These are phyloP conservation scores for Candida adriatica DNA, from an alignment of 805 yeast species.

Conservation along the genomic window DNA sequence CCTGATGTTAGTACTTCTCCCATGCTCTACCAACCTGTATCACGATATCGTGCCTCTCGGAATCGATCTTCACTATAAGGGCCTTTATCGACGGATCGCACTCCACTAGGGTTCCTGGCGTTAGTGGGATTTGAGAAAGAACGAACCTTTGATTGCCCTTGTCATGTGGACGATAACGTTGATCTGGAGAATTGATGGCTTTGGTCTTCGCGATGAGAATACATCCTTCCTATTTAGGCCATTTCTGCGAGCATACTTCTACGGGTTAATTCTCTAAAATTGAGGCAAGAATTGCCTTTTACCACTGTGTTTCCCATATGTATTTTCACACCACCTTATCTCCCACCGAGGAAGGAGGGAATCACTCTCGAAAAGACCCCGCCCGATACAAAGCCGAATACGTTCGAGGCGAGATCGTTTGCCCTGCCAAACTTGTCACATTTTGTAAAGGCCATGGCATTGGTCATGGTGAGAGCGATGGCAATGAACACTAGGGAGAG, in stretches of 20 bases:
- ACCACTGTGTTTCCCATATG: too few species aligned
- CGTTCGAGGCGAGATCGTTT: conserved; percentile 51
- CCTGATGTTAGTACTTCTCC: conserved; percentile 31
- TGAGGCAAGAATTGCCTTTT: too few species aligned
- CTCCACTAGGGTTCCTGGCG: conserved; percentile 35
- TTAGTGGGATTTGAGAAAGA: neutral
- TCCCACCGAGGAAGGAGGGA: conserved; percentile 17
- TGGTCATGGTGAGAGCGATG: conserved; percentile 64
- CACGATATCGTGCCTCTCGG: conserved; percentile 65
- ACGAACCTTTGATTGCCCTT: conserved; percentile 45
- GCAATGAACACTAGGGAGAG: conserved; percentile 61
- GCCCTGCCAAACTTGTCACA: conserved; percentile 92
- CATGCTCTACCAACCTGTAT: conserved; percentile 31
- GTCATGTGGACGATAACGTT: conserved; percentile 36
- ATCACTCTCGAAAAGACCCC: conserved; percentile 41
- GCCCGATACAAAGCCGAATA: conserved; percentile 48
- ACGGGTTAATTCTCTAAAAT: too few species aligned
- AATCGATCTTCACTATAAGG: conserved; percentile 74
- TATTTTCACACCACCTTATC: too few species aligned
- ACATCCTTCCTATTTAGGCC: too few species aligned
- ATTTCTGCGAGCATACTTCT: too few species aligned
- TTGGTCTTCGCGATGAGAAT: neutral
- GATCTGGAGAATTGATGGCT: neutral
- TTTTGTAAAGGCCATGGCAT: conserved; percentile 83
- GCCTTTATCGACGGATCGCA: conserved; percentile 94